These are phyloP conservation scores for Fraxinus floribunda DNA, from an alignment of 305 asterid species.

Conservation along the genomic window DNA sequence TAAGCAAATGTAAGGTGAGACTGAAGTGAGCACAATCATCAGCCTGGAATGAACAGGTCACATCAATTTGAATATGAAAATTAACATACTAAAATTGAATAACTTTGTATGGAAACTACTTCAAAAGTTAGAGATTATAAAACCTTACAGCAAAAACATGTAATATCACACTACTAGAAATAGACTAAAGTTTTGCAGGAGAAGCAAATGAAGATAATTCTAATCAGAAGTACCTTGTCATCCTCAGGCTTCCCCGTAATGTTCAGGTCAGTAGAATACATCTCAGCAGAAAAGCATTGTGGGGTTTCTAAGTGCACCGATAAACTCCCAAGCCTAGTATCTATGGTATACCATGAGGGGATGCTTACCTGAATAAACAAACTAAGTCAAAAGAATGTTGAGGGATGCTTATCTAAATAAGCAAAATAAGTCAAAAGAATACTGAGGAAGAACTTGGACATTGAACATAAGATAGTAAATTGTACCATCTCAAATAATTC, in stretches of 20 bases:
- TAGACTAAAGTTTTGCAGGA: constrained; percentile 3
- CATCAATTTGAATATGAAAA: background rate
- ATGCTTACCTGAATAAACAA: constrained; percentile 70
- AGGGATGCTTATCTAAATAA: constrained; percentile 80
- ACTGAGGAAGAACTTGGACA: constrained; percentile 15
- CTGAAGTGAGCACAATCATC: constrained; percentile 10
- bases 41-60: constrained; percentile 6
- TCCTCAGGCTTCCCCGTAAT: constrained; percentile 90
- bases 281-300: constrained; percentile 93
- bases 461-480: constrained; percentile 8
- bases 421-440: constrained; percentile 29
- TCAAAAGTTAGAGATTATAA: background rate
- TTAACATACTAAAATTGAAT: background rate
- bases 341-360: constrained; percentile 93
- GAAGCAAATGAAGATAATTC: background rate
- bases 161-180: background rate
- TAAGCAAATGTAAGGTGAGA: constrained; percentile 1
- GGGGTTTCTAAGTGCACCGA: constrained; percentile 88
- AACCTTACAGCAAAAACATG: constrained; percentile 1
- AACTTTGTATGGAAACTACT: background rate
- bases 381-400: background rate
- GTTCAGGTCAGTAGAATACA: constrained; percentile 85
- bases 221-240: constrained; percentile 65
- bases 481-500: constrained; percentile 95
- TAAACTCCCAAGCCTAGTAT: constrained; percentile 84